Conservation (phyloP, 2,329 filamentous ascomycete genomes). For the Curvularia lunata region DNA sequence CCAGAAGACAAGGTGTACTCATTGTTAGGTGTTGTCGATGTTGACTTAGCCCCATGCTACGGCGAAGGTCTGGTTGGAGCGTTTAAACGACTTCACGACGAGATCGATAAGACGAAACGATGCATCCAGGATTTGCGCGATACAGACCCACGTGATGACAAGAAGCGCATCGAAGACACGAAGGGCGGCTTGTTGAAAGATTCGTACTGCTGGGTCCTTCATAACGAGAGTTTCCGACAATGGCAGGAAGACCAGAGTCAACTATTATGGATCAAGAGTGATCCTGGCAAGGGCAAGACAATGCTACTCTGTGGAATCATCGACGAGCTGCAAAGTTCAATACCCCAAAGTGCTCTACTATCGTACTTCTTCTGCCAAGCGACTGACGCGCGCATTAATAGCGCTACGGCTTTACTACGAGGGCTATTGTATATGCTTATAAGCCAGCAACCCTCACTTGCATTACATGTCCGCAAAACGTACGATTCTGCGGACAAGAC, state of each 20-base stretch:
- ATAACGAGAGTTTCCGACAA: constrained; percentile 25
- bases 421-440: constrained; percentile 55
- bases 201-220: constrained; percentile 14
- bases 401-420: constrained; percentile 50
- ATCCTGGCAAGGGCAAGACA: constrained; percentile 48
- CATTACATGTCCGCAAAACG: constrained; percentile 13
- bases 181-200: constrained; percentile 11
- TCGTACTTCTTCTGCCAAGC: constrained; percentile 49
- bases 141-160: not conserved
- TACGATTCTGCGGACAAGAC: constrained; percentile 4
- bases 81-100: not conserved
- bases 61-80: not conserved
- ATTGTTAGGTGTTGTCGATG: not conserved
- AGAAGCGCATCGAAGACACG: not conserved
- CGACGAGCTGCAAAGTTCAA: not conserved
- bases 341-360: constrained; percentile 19
- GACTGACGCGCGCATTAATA: constrained; percentile 47
- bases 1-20: constrained; percentile 6
- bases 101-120: not conserved
- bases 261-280: constrained; percentile 36
- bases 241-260: constrained; percentile 23
- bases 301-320: constrained; percentile 39
- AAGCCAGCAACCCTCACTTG: constrained; percentile 22
- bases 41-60: not conserved
- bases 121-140: not conserved